A percentile compares a stretch with the other conserved stretches of the same genome.
phyloP scores from a whole-genome alignment of 148 eudicot species.

The Persicaria maculosa region DNA sequence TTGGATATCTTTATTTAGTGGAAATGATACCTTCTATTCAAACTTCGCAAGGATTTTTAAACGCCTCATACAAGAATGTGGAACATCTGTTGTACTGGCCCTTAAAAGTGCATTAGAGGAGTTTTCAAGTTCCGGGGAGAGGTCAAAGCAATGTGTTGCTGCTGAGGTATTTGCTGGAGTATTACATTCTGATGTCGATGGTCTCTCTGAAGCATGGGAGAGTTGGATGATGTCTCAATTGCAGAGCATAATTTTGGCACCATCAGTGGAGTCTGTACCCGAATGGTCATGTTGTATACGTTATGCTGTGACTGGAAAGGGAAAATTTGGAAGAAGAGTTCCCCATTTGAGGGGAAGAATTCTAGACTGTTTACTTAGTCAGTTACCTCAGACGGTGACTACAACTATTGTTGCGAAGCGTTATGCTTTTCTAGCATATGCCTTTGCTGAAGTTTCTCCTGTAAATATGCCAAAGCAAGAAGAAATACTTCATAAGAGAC shows the following conservation, averaged over 20 bases:
- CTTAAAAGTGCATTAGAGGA: slow-evolving; percentile 63
- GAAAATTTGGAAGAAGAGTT: slow-evolving; percentile 65
- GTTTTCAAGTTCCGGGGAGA: slow-evolving; percentile 78
- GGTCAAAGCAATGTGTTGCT: slow-evolving; percentile 98
- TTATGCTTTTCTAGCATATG: slow-evolving; percentile 78
- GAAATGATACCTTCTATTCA: slow-evolving; percentile 93
- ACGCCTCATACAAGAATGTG: slow-evolving; percentile 96
- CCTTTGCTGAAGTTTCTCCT: slow-evolving; percentile 78
- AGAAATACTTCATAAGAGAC: slow-evolving; percentile 55
- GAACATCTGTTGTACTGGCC: slow-evolving; percentile 59
- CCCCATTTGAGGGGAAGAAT: slow-evolving; percentile 76
- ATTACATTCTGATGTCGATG: slow-evolving; percentile 84
- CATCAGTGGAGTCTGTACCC: slow-evolving; percentile 91
- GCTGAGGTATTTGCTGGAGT: slow-evolving; percentile 94
- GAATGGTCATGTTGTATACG: slow-evolving; percentile 97
- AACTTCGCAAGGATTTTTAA: slow-evolving; percentile 93
- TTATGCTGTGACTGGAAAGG: slow-evolving; percentile 96
- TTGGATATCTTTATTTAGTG: slow-evolving; percentile 92
- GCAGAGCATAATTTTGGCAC: slow-evolving; percentile 70
- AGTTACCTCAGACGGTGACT: slow-evolving; percentile 64
- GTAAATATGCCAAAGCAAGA: slow-evolving; percentile 67
- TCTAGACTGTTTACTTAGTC: slow-evolving; percentile 61
- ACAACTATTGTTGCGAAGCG: slow-evolving; percentile 90
- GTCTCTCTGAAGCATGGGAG: slow-evolving; percentile 88
- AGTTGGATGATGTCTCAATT: slow-evolving; percentile 73